Evolutionary conservation across 1,139 yeast genomes (phyloP).

Genomic region (Yamadazyma sp.): DNA sequence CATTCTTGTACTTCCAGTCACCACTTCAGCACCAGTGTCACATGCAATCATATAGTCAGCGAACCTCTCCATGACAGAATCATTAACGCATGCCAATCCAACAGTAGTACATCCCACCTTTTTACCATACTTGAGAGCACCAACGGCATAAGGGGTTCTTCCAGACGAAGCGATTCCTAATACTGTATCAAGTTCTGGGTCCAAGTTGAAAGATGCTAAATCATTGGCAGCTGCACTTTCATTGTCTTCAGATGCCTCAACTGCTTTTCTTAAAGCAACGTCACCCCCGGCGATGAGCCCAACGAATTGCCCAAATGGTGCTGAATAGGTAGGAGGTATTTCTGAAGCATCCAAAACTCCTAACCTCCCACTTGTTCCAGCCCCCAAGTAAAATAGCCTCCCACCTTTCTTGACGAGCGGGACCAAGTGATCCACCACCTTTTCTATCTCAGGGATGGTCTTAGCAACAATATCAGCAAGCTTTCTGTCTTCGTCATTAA

Average conservation of each 20-base stretch:
- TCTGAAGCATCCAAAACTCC: slow-evolving; percentile 25
- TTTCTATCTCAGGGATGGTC: slow-evolving; percentile 15
- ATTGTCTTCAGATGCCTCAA: slow-evolving; percentile 26
- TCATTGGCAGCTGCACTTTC: slow-evolving; percentile 8
- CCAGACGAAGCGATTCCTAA: slow-evolving; percentile 12
- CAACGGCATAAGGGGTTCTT: slow-evolving; percentile 11
- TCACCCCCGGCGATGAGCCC: slow-evolving; percentile 30
- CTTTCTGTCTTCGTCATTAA: slow-evolving; percentile 20
- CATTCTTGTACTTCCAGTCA: slow-evolving; percentile 12
- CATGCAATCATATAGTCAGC: slow-evolving; percentile 10
- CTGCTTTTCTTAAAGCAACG: slow-evolving; percentile 22
- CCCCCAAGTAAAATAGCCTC: slow-evolving; percentile 24
- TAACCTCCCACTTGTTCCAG: slow-evolving; percentile 27
- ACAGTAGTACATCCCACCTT: slow-evolving; percentile 7
- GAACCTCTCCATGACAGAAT: slow-evolving; percentile 5
- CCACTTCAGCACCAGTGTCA: slow-evolving; percentile 10
- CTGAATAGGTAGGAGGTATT: slow-evolving; percentile 28
- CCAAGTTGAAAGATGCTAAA: slow-evolving; percentile 7
- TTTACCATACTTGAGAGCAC: slow-evolving; percentile 9
- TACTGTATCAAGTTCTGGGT: slow-evolving; percentile 8
- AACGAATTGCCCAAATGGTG: slow-evolving; percentile 22
- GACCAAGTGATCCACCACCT: slow-evolving; percentile 20
- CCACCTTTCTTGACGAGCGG: slow-evolving; percentile 22
- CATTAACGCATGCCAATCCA: slow-evolving; percentile 11
- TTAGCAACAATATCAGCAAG: slow-evolving; percentile 17